Conservation (phyloP, 2,329 filamentous ascomycete genomes). For the Drechslera avenae region DNA sequence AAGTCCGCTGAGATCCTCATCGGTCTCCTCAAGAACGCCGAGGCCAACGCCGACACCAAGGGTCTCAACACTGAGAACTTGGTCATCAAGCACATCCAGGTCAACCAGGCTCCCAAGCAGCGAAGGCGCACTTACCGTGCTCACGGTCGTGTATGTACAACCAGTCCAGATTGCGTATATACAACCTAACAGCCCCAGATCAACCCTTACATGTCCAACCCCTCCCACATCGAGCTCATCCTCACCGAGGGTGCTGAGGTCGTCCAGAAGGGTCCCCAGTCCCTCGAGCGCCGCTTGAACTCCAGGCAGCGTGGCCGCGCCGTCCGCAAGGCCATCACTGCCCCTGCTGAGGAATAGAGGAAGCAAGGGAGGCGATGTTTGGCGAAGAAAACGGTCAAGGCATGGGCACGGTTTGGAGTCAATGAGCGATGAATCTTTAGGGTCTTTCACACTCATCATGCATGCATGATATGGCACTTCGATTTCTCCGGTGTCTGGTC, state of each 20-base stretch:
- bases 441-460: slow-evolving; percentile 46
- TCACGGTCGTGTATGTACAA: slow-evolving; percentile 91
- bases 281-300: slow-evolving; percentile 74
- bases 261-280: slow-evolving; percentile 83
- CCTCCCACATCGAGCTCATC: slow-evolving; percentile 99
- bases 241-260: slow-evolving; percentile 96
- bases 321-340: slow-evolving; percentile 65
- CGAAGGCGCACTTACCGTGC: slow-evolving; percentile 99
- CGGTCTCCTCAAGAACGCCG: slow-evolving; percentile 72
- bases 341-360: slow-evolving; percentile 47
- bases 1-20: slow-evolving; percentile 99
- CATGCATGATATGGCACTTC: slow-evolving; percentile 47
- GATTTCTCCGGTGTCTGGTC: slow-evolving; percentile 48
- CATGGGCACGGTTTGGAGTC: slow-evolving; percentile 47
- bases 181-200: slow-evolving; percentile 64
- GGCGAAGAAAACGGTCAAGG: slow-evolving; percentile 36
- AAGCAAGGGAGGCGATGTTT: slow-evolving; percentile 20
- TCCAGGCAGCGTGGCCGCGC: slow-evolving; percentile 86
- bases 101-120: slow-evolving; percentile 99
- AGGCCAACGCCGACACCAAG: slow-evolving; percentile 53
- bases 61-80: slow-evolving; percentile 85
- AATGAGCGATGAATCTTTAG: slow-evolving; percentile 49
- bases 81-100: slow-evolving; percentile 99
- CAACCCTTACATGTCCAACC: slow-evolving; percentile 99
- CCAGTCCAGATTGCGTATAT: neutral